Evolutionary conservation across 148 eudicot genomes (phyloP), one percentile per base, ranked within the genome.

Genomic region (Nepenthes gracilis): DNA sequence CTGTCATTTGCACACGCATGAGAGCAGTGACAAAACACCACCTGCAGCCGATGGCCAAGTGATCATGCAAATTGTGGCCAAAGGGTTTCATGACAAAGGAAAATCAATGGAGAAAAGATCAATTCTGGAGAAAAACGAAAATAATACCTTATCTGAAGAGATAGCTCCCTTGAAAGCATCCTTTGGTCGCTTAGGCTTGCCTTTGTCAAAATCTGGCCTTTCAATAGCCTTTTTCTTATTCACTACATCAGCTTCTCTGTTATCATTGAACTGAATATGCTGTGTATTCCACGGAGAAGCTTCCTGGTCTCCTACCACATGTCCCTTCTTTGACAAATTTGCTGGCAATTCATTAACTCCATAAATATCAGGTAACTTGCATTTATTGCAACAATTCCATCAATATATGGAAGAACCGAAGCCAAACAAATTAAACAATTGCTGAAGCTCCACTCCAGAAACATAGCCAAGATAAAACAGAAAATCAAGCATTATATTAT

Each of bases 131-230:
- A 57, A 36, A 40, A 57, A 59, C 10, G 15, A 65, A 49, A 52
- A n/a, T 1, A 2, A 61, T 70, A 89, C 96, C 81, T 81, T 83
- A 34, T 76, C 70, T n/a, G 64, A 62, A 55, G 75, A 81, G 50
- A 56, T 43, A 68, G 52, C 60, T 61, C 58, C 68, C 48, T 65
- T 60, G 59, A 58, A 74, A 64, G 61, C 62, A 68, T 66, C 68
- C 64, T 67, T 76, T 55, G 70, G 81, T 43, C 70, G 72, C 58
- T 63, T 77, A 50, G 77, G 65, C 65, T 70, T 78, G 74, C 65
- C 73, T 68, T 79, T 88, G 58, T 56, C 65, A 36, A 67, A 48
- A 32, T 45, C 59, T 33, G 59, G 35, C 68, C 66, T 66, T 43
- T 32, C 49, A 52, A 55, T 38, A 51, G 57, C 60, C 49, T 59